Conservation (phyloP, 257 asterid species). For the Solanum habrochaites region DNA sequence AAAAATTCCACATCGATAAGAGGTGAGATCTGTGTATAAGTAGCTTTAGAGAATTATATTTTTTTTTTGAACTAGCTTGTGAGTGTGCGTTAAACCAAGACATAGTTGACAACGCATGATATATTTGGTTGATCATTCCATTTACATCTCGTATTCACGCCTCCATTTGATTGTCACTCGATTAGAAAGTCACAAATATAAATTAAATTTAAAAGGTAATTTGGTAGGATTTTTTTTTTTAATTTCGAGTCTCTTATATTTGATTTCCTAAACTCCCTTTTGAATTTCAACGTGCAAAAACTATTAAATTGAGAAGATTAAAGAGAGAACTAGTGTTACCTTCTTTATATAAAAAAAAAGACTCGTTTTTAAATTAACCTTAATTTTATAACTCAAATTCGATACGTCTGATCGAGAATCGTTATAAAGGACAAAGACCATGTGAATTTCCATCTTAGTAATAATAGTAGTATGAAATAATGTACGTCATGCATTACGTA, state of each 20-base stretch:
- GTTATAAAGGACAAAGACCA: not conserved
- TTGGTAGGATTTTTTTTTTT: no score
- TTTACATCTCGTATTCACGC: not conserved
- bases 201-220: not conserved
- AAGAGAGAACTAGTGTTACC: no score
- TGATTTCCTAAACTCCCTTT: no score
- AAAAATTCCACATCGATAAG: not conserved
- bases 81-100: no score
- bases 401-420: no score
- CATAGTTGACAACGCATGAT: not conserved
- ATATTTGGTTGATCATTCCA: not conserved
- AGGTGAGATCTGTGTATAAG: not conserved
- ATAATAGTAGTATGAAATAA: not conserved
- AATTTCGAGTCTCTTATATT: no score
- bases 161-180: not conserved
- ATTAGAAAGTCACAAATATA: not conserved
- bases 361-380: no score
- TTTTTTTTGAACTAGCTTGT: no score
- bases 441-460: not conserved
- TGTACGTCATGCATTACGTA: not conserved
- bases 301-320: no score
- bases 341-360: not conserved
- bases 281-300: no score
- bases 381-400: not conserved
- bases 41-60: fast-evolving